Base-by-base conservation (phyloP, 2,329 filamentous ascomycete genomes). In the Trichocomaceae sp. region DNA sequence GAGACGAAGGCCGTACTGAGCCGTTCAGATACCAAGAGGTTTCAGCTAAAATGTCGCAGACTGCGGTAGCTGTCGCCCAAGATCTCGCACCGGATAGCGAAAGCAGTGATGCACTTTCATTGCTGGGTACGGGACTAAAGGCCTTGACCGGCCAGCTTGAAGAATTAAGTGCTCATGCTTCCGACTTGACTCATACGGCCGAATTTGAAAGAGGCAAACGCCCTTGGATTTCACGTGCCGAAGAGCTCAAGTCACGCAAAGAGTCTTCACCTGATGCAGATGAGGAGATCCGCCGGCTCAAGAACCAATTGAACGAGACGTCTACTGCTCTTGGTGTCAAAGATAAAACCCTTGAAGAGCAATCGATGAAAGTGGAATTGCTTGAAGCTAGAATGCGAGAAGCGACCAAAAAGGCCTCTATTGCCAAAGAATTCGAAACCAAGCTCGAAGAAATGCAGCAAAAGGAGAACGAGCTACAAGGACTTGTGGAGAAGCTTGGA, bases 341-440 rank as follows among this genome's bases (percentile, higher is more conserved):
- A 59, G 89, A 96, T 61, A 88, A 91, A 67, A 85, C 86, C 35
- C 82, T 95, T 51, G 90, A 95, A 69, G 92, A 95, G 56, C 74
- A 88, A 22, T 82, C 86, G n/a, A 86, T 96, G 62, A 91, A 93
- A 70, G 95, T 96, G 62, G 92, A 96, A 71, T 88, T 93, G 41
- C 83, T 97, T 37, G 88, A 95, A 69, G 88, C 88, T 7, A 81
- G 89, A 55, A 91, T 93, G 85, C 84, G 85, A 56, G 90, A 95
- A 65, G 88, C 88, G 5, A 83, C 84, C 60, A 84, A 87, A 67
- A 91, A 92, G 71, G 83, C 87, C 13, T 82, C 69, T 2, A 67
- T 71, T 57, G 71, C 73, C 19, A 75, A 75, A 58, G 72, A 75
- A 6, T 66, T 76, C 29, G 73, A 75, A 59, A 57, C 63, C 13